Evolutionary conservation across 2,329 filamentous ascomycete species (phyloP).

Genomic region (Monilinia laxa): DNA sequence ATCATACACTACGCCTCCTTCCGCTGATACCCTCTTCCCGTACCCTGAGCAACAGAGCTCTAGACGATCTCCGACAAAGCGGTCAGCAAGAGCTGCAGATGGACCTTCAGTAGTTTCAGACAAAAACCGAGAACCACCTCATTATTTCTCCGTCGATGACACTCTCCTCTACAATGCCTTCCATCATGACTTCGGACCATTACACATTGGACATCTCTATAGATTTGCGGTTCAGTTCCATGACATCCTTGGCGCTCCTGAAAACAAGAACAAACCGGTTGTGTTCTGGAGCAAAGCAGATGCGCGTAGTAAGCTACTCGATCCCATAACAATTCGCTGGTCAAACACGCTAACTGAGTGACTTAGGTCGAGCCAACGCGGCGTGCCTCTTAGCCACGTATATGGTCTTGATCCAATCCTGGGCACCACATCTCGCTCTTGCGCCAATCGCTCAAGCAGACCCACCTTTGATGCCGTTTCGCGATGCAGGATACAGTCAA

Average conservation of each 20-base stretch:
- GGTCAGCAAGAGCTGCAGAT: slow-evolving; percentile 63
- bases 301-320: slow-evolving; percentile 69
- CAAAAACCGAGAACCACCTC: slow-evolving; percentile 63
- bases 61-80: slow-evolving; percentile 70
- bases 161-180: slow-evolving; percentile 95
- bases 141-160: slow-evolving; percentile 95
- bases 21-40: slow-evolving; percentile 80
- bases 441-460: slow-evolving; percentile 96
- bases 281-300: slow-evolving; percentile 96
- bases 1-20: slow-evolving; percentile 81
- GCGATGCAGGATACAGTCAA: slow-evolving; percentile 96
- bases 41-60: slow-evolving; percentile 60
- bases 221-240: slow-evolving; percentile 95
- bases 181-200: slow-evolving; percentile 94
- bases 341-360: slow-evolving; percentile 34
- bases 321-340: slow-evolving; percentile 23
- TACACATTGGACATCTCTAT: slow-evolving; percentile 97
- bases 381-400: slow-evolving; percentile 95
- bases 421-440: slow-evolving; percentile 92
- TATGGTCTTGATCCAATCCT: slow-evolving; percentile 97
- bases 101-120: slow-evolving; percentile 51
- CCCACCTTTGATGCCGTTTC: slow-evolving; percentile 97
- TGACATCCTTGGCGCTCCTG: slow-evolving; percentile 86
- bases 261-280: slow-evolving; percentile 84
- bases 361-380: slow-evolving; percentile 81